Evolutionary conservation across 2,329 filamentous ascomycete genomes (phyloP), one percentile per base, ranked within the genome.

Genomic region (Knufia petricola): DNA sequence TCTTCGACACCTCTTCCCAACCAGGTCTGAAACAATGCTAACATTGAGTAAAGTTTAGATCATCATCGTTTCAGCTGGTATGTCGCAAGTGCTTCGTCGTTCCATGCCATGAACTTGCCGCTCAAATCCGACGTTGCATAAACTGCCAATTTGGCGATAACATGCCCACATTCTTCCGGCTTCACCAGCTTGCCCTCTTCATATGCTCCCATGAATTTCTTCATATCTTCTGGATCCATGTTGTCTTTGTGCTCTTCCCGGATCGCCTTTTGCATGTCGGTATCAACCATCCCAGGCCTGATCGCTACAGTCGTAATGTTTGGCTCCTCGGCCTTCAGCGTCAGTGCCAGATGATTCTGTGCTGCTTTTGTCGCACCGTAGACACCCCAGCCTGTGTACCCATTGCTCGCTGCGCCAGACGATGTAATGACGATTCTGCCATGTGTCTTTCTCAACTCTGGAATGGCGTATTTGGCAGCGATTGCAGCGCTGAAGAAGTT

Each of bases 291-390:
- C 2, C 89, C 89, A 0, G 89, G 89, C 3, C 82, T 74, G 28
- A 95, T 70, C 0, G 85, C 74, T 0, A 95, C 68, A 10, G 79
- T 81, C 0, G 78, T 85, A 38, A 95, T 79, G 12, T 81, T 73
- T 1, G 83, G 80, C 64, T 95, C 89, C 62, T 95, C 89, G 1
- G 75, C 73, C 0, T 79, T 78, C 30, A 95, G 66, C 30, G 89
- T 87, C 36, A 75, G 67, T 1, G 82, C 81, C 3, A 95, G 68
- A 57, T 90, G 86, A 64, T 94, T 94, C 59, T 92, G 63, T 1
- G 85, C 87, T 0, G 87, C 87, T 67, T 95, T 95, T 15, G 82
- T 80, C 1, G 85, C 81, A 1, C 87, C 87, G 60, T 95, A 95
- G 2, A 82, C 76, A 30, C 81, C 84, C 87, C 87, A 94, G 0